Evolutionary conservation across 352 stramenopile species (phyloP).

Genomic region (Phytophthora sansomeana): DNA sequence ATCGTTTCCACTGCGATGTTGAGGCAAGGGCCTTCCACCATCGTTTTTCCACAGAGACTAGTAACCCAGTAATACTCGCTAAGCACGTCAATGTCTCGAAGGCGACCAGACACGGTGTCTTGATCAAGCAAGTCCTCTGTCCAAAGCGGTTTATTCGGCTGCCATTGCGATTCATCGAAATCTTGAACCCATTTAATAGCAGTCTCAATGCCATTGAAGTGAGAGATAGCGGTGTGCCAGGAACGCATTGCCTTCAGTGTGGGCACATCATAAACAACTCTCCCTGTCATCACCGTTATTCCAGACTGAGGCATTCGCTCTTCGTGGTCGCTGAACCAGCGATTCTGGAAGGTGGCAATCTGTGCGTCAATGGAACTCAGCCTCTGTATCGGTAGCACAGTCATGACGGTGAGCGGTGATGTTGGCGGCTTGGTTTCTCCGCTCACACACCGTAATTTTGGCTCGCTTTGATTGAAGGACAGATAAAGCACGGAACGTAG

Average conservation of each 20-base stretch:
- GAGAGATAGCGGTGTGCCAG: not conserved
- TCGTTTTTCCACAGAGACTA: conserved; percentile 4
- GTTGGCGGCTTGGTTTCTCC: not conserved
- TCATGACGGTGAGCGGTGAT: not conserved
- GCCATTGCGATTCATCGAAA: not conserved
- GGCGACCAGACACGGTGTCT: not conserved
- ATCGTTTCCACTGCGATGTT: not conserved
- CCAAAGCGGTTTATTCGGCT: not conserved
- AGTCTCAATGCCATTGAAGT: conserved; percentile 6
- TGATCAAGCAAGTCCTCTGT: not conserved
- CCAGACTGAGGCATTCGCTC: not conserved
- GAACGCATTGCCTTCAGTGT: conserved; percentile 14
- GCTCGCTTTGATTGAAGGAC: not conserved
- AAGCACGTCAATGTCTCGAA: conserved; percentile 10
- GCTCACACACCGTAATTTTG: not conserved
- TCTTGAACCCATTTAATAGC: conserved; percentile 3
- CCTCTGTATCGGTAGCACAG: not conserved
- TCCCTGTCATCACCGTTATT: conserved; percentile 3
- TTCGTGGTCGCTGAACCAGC: conserved; percentile 17
- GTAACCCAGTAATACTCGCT: conserved; percentile 4
- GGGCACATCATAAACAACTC: conserved; percentile 1
- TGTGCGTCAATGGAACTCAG: not conserved
- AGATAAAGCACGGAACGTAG: not conserved
- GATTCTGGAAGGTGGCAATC: conserved; percentile 12
- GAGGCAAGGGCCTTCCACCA: conserved; percentile 5